phyloP scores from a whole-genome alignment of 306 rosid genomes.

The Dryas drummondii region DNA sequence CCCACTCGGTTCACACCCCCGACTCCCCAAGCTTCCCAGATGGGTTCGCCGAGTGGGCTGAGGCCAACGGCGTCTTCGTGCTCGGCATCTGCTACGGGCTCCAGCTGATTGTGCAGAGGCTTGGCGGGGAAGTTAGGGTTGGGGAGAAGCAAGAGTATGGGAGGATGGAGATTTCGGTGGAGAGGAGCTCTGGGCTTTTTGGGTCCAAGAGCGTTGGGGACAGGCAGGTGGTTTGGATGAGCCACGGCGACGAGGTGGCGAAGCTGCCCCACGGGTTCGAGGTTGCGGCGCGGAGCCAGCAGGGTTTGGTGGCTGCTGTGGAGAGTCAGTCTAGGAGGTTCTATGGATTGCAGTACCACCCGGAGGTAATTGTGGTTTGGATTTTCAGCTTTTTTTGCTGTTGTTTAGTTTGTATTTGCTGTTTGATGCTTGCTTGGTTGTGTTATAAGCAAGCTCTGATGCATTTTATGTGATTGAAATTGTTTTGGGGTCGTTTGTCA shows the following conservation, averaged over 20 bases:
- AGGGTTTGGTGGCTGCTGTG: constrained; percentile 73
- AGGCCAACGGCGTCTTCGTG: constrained; percentile 52
- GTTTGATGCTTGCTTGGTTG: not conserved
- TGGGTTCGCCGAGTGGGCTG: constrained; percentile 77
- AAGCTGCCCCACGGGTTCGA: constrained; percentile 63
- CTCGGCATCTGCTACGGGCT: constrained; percentile 94
- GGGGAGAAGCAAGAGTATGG: constrained; percentile 92
- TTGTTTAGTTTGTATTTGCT: not conserved
- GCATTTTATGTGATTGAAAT: not conserved
- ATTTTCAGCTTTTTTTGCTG: not conserved
- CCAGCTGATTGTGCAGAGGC: constrained; percentile 78
- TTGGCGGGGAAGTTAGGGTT: constrained; percentile 71
- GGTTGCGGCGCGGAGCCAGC: constrained; percentile 74
- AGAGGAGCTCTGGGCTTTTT: constrained; percentile 42
- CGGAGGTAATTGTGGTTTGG: constrained; percentile 57
- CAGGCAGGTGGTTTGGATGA: constrained; percentile 83
- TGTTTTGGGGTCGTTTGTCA: not conserved
- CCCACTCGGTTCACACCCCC: constrained; percentile 85
- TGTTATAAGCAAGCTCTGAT: too few relatives aligned
- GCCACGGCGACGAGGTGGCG: constrained; percentile 89
- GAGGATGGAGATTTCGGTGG: constrained; percentile 75
- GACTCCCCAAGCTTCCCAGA: constrained; percentile 75
- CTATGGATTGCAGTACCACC: constrained; percentile 91
- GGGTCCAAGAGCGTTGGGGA: constrained; percentile 45
- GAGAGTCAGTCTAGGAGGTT: constrained; percentile 55